Base-by-base conservation (phyloP, 2,329 filamentous ascomycete species). In the Colletotrichum viniferum region DNA sequence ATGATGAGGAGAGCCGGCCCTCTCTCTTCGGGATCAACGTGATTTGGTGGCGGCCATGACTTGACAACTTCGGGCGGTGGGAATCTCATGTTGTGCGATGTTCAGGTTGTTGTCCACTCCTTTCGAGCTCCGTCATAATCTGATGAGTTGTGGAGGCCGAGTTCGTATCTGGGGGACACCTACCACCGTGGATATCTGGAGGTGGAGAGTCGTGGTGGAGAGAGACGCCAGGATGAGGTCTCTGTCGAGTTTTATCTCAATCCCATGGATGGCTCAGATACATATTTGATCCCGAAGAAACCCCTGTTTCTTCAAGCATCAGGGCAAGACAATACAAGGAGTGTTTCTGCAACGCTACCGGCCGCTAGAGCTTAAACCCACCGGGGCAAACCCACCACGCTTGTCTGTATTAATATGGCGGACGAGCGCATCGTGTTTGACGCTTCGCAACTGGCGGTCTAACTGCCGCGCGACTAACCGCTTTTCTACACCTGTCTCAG, bases 1-100 rank as follows among this genome's bases (percentile, higher is more conserved):
- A 86, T 79, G 56, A 84, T 83, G 71, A 87, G 73, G 24, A 87
- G 79, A 2, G 79, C 80, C 6, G 82, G 82, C 2, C 62, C 69
- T 36, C 62, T 14, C 6, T 34, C 26, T 14, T 26, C 28, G 7
- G 63, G 36, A n/a, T 52, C n/a, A 2, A n/a, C 34, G 14, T 66
- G 58, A 13, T 48, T 60, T 12, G 34, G 32, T 16, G 24, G 43
- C 14, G 62, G 69, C 69, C 62, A 67, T 13, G 48, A n/a, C 16
- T 24, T 18, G 24, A 67, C 34, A 3, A 71, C 32, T 1, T 60
- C 48, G 9, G 48, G 13, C 9, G 62, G 62, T 9, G 69, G 62
- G 18, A 71, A 43, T 26, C 62, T 71, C 69, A 71, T 71, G 9
- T 3, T 62, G 24, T 52, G 1, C 43, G 43, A 21, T 52, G n/a